Percentiles rank a stretch among this genome's conserved stretches.
Evolutionary conservation across 176 grass and related monocot species (phyloP).

Genomic region (Juncus effusus): DNA sequence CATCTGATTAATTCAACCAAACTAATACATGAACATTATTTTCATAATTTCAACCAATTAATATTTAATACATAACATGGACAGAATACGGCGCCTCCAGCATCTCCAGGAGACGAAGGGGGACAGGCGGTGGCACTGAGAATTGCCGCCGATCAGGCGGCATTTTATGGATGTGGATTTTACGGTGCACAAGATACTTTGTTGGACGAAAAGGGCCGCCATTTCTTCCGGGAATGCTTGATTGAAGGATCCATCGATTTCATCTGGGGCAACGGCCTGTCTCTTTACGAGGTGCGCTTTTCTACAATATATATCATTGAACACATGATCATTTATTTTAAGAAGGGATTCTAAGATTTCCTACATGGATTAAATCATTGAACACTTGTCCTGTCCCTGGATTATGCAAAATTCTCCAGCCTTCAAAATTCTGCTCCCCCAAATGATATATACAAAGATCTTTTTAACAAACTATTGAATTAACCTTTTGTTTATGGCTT

Average conservation of each 20-base stretch:
- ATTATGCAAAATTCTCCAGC: too few species aligned
- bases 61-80: neutral
- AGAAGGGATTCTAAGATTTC: too few species aligned
- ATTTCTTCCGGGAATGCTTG: conserved; percentile 60
- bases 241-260: conserved; percentile 92
- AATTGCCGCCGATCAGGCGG: conserved; percentile 62
- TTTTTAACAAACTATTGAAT: too few species aligned
- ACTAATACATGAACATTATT: neutral
- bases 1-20: too few species aligned
- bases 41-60: neutral
- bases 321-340: too few species aligned
- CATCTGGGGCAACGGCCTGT: conserved; percentile 75
- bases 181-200: conserved; percentile 78
- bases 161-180: conserved; percentile 75
- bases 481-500: too few species aligned
- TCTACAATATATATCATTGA: too few species aligned
- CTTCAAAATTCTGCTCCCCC: too few species aligned
- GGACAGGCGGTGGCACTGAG: conserved; percentile 72
- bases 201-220: conserved; percentile 69
- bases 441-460: too few species aligned
- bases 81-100: conserved; percentile 49
- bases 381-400: too few species aligned
- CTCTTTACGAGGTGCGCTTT: conserved; percentile 43
- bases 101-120: conserved; percentile 45
- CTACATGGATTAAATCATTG: too few species aligned